Percentiles rank a stretch among this genome's conserved stretches.
Conservation (phyloP, 1,284 basidiomycete genomes). For the Erythrobasidium hasegawianum region DNA sequence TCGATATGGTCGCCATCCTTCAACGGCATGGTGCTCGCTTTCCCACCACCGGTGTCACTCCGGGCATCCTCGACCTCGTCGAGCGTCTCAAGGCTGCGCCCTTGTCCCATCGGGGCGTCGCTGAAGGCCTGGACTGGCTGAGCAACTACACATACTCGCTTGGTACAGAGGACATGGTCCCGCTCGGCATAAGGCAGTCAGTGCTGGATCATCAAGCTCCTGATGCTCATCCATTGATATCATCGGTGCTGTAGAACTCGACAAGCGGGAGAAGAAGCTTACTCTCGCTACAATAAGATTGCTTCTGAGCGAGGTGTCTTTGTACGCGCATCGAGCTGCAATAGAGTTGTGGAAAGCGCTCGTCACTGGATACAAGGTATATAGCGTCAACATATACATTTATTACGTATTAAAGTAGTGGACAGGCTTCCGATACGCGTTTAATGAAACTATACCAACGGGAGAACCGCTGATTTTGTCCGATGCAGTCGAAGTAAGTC, state of each 20-base stretch:
- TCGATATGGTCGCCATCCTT: constrained; percentile 49
- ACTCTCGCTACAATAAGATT: constrained; percentile 12
- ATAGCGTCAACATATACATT: too few relatives aligned
- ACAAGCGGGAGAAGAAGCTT: constrained; percentile 9
- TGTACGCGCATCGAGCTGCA: constrained; percentile 24
- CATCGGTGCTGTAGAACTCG: too few relatives aligned
- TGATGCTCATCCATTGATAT: too few relatives aligned
- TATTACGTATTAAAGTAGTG: too few relatives aligned
- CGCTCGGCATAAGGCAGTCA: constrained; percentile 67
- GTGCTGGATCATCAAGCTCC: too few relatives aligned
- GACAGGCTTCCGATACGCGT: not conserved
- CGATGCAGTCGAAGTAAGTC: constrained; percentile 21
- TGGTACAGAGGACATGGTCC: constrained; percentile 60
- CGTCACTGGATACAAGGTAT: constrained; percentile 19
- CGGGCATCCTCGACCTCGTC: constrained; percentile 54
- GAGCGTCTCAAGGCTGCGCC: constrained; percentile 46
- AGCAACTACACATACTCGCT: constrained; percentile 60
- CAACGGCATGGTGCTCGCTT: constrained; percentile 78
- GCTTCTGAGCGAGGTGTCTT: constrained; percentile 11
- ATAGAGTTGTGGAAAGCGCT: constrained; percentile 27
- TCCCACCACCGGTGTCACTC: constrained; percentile 60
- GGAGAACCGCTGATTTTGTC: constrained; percentile 17
- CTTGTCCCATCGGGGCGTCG: constrained; percentile 19
- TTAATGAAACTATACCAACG: not conserved
- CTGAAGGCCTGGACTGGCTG: constrained; percentile 61